Percentiles rank a stretch among this genome's conserved stretches.
phyloP scores from a whole-genome alignment of 1,139 yeast genomes.

The Nakaseomyces bracarensis region DNA sequence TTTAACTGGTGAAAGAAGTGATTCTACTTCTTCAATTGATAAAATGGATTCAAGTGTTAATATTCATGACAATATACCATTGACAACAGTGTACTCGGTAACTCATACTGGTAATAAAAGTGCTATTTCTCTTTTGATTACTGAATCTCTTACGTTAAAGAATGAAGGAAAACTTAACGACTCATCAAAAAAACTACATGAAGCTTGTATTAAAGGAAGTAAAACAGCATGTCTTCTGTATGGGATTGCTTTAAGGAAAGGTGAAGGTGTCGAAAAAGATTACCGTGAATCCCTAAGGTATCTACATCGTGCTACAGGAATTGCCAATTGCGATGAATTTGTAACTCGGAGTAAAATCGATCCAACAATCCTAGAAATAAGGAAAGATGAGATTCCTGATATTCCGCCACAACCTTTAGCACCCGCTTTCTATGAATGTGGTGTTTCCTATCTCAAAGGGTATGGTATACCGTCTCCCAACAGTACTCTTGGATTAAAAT shows the following conservation, averaged over 20 bases:
- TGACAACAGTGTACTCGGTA: not conserved
- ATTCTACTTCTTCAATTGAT: not conserved
- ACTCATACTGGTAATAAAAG: not conserved
- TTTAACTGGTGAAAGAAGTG: not conserved
- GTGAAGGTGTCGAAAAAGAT: slow-evolving; percentile 62
- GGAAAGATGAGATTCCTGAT: slow-evolving; percentile 20
- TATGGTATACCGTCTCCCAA: slow-evolving; percentile 47
- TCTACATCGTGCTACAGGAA: slow-evolving; percentile 45
- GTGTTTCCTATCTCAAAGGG: slow-evolving; percentile 51
- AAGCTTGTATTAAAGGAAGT: slow-evolving; percentile 38
- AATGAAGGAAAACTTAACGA: slow-evolving; percentile 56
- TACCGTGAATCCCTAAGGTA: slow-evolving; percentile 51
- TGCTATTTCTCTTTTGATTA: slow-evolving; percentile 3
- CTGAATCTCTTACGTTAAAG: slow-evolving; percentile 44
- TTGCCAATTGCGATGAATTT: slow-evolving; percentile 25
- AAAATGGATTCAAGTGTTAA: not conserved
- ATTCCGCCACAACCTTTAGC: slow-evolving; percentile 30
- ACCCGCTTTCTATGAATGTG: slow-evolving; percentile 51
- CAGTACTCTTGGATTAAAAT: slow-evolving; percentile 50
- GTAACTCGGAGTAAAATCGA: slow-evolving; percentile 28
- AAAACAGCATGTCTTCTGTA: slow-evolving; percentile 65
- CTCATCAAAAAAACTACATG: slow-evolving; percentile 58
- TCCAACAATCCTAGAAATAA: slow-evolving; percentile 28
- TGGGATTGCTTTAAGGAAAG: slow-evolving; percentile 60
- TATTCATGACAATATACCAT: not conserved